These are phyloP conservation scores for Coemansia sp. DNA, from an alignment of 192 early-diverging fungal genomes.

Conservation along the genomic window DNA sequence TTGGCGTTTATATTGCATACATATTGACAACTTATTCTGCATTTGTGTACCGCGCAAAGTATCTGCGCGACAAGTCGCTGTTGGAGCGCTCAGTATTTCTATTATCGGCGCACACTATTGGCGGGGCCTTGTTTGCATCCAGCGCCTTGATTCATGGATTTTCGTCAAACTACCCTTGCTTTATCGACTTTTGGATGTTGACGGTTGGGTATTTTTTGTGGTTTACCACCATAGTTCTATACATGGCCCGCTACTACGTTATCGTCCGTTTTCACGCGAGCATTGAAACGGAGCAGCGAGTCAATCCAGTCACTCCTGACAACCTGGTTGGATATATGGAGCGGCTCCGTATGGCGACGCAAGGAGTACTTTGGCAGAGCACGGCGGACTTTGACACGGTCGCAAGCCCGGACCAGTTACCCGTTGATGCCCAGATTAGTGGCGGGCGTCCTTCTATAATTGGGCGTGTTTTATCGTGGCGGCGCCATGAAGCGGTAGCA, in stretches of 20 bases:
- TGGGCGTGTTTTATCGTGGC: neutral
- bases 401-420: neutral
- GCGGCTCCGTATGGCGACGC: neutral
- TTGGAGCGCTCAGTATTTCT: slow-evolving; percentile 33
- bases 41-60: slow-evolving; percentile 29
- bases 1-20: slow-evolving; percentile 17
- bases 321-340: slow-evolving; percentile 26
- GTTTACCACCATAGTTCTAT: slow-evolving; percentile 17
- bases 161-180: slow-evolving; percentile 29
- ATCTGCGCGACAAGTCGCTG: slow-evolving; percentile 22
- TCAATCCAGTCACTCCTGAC: slow-evolving; percentile 35
- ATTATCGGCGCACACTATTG: slow-evolving; percentile 10
- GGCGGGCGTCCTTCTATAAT: neutral
- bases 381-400: neutral
- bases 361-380: slow-evolving; percentile 5
- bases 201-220: slow-evolving; percentile 18
- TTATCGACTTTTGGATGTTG: slow-evolving; percentile 31
- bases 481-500: neutral
- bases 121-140: slow-evolving; percentile 9
- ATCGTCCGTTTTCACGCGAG: slow-evolving; percentile 7
- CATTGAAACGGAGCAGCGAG: slow-evolving; percentile 18
- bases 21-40: slow-evolving; percentile 12
- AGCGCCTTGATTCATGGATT: slow-evolving; percentile 16
- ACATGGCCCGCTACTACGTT: slow-evolving; percentile 31
- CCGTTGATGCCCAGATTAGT: neutral